These are phyloP conservation scores for Podaxis sp. DNA, from an alignment of 768 basidiomycete genomes.

Conservation along the genomic window DNA sequence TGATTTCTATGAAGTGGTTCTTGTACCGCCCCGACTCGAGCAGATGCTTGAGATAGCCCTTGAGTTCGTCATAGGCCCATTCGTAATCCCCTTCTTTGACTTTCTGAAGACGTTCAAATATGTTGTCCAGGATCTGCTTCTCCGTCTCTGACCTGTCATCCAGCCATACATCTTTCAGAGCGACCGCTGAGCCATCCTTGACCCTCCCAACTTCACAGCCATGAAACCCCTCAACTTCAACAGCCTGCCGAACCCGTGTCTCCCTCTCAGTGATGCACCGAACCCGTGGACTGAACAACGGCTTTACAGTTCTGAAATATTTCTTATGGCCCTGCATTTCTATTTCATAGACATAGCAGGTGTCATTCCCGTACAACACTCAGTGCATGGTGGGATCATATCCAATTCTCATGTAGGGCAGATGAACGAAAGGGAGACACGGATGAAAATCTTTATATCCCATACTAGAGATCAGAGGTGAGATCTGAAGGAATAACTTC, in stretches of 20 bases:
- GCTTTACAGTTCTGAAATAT: background rate
- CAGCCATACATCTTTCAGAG: background rate
- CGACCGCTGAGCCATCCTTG: background rate
- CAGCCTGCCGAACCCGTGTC: background rate
- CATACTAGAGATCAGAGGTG: background rate
- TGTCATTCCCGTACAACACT: background rate
- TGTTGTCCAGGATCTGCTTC: background rate
- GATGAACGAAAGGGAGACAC: background rate
- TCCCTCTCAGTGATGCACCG: background rate
- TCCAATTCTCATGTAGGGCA: background rate
- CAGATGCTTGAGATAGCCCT: background rate
- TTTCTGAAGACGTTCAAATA: background rate
- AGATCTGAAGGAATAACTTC: background rate
- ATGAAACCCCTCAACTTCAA: background rate
- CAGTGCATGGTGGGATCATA: background rate
- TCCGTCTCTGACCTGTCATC: background rate
- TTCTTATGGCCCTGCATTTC: background rate
- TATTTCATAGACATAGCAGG: background rate
- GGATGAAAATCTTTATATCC: background rate
- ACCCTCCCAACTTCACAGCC: background rate
- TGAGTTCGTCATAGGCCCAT: background rate
- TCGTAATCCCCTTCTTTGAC: background rate
- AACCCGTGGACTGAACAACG: background rate
- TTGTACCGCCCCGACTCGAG: background rate
- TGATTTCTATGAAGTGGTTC: background rate